Base-by-base conservation (phyloP, 768 basidiomycete species). In the Aureoboletus auriporus region DNA sequence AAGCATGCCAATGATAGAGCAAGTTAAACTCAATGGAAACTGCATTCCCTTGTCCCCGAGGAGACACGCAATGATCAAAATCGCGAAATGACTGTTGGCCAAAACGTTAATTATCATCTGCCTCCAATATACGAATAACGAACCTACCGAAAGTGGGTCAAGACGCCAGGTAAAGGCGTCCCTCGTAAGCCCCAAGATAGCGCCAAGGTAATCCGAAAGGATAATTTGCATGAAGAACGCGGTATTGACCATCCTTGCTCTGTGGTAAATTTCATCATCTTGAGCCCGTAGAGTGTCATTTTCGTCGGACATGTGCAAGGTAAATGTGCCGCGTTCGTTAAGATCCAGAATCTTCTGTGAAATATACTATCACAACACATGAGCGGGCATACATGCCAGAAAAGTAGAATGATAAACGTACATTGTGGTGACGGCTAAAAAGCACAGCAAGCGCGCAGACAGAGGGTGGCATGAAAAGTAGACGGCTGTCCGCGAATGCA, bases 241-340 rank as follows among this genome's bases (percentile, higher is more conserved):
- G 44, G 81, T 83, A 62, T 90, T 90, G 39, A 89, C 80, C 39
- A 89, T 70, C 41, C 88, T 77, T 9, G 85, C 74, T 27, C 84
- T 78, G 49, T 86, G 75, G 69, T 87, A 90, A 39, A 90, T 80
- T 56, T 89, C 88, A 42, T 87, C 81, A 46, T 90, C 89, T 60
- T 90, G 88, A 0, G 56, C 65, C 12, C 58, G 57, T 6, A 67
- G 59, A 6, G 65, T 55, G 28, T 48, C 7, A 51, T 53, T 29
- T 39, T 60, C 51, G 8, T 50, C 29, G 2, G 44, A 20, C 52
- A 59, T 42, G 46, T 64, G 58, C 37, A 54, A 37, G 13, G 45
- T 43, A 61, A 74, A 86, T 2, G 66, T 75, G 9, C 75, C 72
- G 14, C 64, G 59, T 64, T 92, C 88, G 59, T 92, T 88, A 65